These are phyloP conservation scores for Pleurotus cornucopiae DNA, from an alignment of 768 basidiomycete species.

Conservation along the genomic window DNA sequence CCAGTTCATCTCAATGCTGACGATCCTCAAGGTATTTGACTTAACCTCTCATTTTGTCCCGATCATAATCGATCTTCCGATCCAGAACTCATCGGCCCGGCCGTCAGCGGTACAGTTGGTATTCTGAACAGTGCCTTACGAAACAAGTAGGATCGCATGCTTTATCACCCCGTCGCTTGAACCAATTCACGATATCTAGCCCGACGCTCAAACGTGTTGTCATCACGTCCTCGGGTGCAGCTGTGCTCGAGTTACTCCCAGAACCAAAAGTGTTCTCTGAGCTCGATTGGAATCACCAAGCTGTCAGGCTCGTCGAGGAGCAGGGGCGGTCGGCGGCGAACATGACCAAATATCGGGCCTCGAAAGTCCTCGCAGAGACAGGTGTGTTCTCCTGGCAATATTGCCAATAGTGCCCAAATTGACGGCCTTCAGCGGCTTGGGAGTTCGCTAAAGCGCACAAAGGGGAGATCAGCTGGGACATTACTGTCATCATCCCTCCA, in stretches of 20 bases:
- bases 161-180: background rate
- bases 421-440: constrained; percentile 31
- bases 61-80: background rate
- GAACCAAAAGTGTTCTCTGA: constrained; percentile 36
- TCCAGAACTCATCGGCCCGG: constrained; percentile 63
- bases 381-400: constrained; percentile 21
- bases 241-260: constrained; percentile 29
- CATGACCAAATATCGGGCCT: constrained; percentile 50
- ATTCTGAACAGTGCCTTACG: constrained; percentile 58
- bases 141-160: constrained; percentile 32
- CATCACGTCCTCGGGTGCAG: constrained; percentile 59
- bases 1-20: constrained; percentile 46
- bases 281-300: constrained; percentile 56
- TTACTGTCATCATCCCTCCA: constrained; percentile 52
- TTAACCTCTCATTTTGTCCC: background rate
- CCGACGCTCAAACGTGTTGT: constrained; percentile 61
- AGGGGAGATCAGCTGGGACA: constrained; percentile 40
- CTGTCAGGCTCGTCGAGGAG: constrained; percentile 39
- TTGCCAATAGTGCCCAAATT: background rate
- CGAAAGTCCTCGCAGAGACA: constrained; percentile 64
- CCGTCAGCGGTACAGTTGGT: constrained; percentile 64
- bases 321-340: constrained; percentile 40
- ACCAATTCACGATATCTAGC: constrained; percentile 15
- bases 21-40: constrained; percentile 32
- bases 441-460: constrained; percentile 40